phyloP scores from a whole-genome alignment of 805 yeast species.

The Zygoascus flipseniorum region DNA sequence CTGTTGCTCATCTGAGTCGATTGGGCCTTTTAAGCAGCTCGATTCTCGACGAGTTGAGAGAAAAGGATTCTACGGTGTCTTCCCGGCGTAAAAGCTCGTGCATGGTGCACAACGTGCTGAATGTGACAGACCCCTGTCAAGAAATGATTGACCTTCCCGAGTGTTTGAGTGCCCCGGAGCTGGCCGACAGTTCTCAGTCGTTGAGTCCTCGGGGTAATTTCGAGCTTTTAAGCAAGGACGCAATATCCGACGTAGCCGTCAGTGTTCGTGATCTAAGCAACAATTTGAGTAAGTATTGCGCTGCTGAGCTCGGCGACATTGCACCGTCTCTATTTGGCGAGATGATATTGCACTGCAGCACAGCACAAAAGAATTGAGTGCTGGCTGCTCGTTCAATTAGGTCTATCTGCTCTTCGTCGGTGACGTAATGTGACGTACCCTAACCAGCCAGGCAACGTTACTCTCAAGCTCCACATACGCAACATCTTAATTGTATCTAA shows the following conservation, averaged over 20 bases:
- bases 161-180: constrained; percentile 3
- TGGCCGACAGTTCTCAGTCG: not conserved
- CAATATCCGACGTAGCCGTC: constrained; percentile 24
- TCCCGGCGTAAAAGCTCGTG: constrained; percentile 9
- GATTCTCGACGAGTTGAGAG: not conserved
- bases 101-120: constrained; percentile 17
- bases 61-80: not conserved
- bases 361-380: too few species aligned
- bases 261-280: constrained; percentile 25
- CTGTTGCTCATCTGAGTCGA: not conserved
- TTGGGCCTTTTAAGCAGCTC: not conserved
- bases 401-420: too few species aligned
- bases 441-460: constrained; percentile 14
- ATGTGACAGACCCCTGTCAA: constrained; percentile 1
- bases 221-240: constrained; percentile 19
- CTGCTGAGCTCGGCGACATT: too few species aligned
- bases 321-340: too few species aligned
- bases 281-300: constrained; percentile 19
- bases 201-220: not conserved
- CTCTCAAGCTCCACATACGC: constrained; percentile 17
- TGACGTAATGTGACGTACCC: too few species aligned
- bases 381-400: too few species aligned
- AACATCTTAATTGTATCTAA: constrained; percentile 22
- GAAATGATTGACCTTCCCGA: not conserved
- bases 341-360: too few species aligned